phyloP scores from a whole-genome alignment of 345 rosid genomes.

The Acer yangbiense region DNA sequence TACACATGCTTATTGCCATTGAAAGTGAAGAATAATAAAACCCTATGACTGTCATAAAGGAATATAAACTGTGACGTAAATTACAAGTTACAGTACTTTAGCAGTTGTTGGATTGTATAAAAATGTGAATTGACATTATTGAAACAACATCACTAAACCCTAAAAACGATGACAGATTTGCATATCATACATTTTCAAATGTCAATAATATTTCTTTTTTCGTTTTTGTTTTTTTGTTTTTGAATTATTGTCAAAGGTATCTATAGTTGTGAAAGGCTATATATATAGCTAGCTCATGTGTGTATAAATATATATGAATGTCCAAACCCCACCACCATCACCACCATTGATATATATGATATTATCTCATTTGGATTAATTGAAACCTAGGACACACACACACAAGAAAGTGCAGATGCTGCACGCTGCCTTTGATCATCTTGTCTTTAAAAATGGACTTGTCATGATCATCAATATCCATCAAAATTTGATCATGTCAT shows the following conservation, averaged over 20 bases:
- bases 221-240: too few species aligned
- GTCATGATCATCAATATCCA: background rate
- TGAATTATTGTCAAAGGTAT: background rate
- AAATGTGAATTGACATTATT: too few species aligned
- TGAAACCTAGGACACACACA: background rate
- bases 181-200: too few species aligned
- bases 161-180: too few species aligned
- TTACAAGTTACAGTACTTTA: background rate
- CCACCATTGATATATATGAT: background rate
- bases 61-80: background rate
- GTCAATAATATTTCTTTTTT: too few species aligned
- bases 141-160: too few species aligned
- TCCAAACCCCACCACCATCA: background rate
- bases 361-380: background rate
- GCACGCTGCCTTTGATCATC: background rate
- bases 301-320: background rate
- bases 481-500: background rate
- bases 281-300: background rate
- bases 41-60: too few species aligned
- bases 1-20: background rate
- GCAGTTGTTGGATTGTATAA: too few species aligned
- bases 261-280: background rate
- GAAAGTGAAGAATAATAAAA: too few species aligned
- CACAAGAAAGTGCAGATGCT: background rate
- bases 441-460: background rate